A percentile compares a stretch with the other conserved stretches of the same genome.
Evolutionary conservation across 805 yeast species (phyloP).

Genomic region (Barnettozyma sucrosica): DNA sequence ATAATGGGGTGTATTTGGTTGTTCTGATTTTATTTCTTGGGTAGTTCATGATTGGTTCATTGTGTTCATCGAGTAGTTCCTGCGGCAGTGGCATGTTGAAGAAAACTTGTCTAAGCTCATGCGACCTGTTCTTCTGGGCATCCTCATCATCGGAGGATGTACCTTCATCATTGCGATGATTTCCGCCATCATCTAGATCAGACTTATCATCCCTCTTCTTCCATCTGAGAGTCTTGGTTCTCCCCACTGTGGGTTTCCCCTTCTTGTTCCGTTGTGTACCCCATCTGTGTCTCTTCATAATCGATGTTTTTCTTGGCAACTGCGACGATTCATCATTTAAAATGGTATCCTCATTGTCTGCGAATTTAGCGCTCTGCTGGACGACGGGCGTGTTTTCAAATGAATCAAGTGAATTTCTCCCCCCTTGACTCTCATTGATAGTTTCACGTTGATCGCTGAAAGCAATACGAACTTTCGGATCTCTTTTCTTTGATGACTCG

Average conservation of each 20-base stretch:
- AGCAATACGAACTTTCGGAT: conserved; percentile 20
- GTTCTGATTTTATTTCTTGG: conserved; percentile 78
- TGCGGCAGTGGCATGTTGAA: conserved; percentile 12
- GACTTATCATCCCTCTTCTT: conserved; percentile 29
- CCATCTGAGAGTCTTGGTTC: conserved; percentile 58
- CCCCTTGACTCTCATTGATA: conserved; percentile 13
- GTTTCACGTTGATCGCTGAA: conserved; percentile 19
- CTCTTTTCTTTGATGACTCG: conserved; percentile 12
- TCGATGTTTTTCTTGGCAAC: conserved; percentile 36
- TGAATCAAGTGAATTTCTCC: conserved; percentile 18
- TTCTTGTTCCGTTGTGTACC: conserved; percentile 78
- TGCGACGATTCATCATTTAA: conserved; percentile 9
- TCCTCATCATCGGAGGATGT: conserved; percentile 29
- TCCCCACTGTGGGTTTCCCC: conserved; percentile 56
- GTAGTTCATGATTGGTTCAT: conserved; percentile 7
- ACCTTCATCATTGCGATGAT: conserved; percentile 11
- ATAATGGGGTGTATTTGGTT: conserved; percentile 87
- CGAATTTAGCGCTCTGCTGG: conserved; percentile 23
- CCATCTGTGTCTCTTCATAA: conserved; percentile 79
- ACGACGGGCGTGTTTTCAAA: conserved; percentile 23
- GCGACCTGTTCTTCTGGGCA: conserved; percentile 30
- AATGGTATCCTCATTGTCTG: conserved; percentile 14
- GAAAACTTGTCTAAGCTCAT: conserved; percentile 26
- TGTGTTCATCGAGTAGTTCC: conserved; percentile 8
- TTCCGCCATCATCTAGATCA: conserved; percentile 27